Percentiles rank a stretch among this genome's conserved stretches.
phyloP scores from a whole-genome alignment of 352 stramenopile species.

The Pythium phragmitis region DNA sequence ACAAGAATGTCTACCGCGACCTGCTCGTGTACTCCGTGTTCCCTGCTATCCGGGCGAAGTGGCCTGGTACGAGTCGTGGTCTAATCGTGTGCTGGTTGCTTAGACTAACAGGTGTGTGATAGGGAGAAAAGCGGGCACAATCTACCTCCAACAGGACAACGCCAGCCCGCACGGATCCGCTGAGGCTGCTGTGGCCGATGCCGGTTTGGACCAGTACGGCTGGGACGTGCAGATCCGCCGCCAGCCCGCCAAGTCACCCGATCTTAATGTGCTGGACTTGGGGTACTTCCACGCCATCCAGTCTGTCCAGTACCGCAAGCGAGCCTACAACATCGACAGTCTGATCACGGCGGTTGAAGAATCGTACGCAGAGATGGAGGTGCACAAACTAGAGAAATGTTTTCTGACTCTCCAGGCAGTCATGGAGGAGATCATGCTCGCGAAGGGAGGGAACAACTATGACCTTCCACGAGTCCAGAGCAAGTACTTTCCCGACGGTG shows the following conservation, averaged over 20 bases:
- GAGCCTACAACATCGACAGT: conserved; percentile 1
- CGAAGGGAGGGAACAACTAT: conserved; percentile 25
- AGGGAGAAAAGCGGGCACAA: no score
- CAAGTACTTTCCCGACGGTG: conserved; percentile 10
- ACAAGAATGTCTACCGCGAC: conserved; percentile 13
- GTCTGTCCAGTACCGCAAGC: conserved; percentile 22
- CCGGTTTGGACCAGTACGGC: not conserved
- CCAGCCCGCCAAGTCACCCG: conserved; percentile 25
- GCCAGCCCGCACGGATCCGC: conserved; percentile 9
- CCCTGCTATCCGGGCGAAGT: conserved; percentile 7
- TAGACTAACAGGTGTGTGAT: no score
- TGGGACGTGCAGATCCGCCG: conserved; percentile 10
- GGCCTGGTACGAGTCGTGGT: conserved; percentile 7
- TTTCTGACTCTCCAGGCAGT: conserved; percentile 30
- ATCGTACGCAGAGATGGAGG: conserved; percentile 20
- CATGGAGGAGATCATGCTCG: conserved; percentile 26
- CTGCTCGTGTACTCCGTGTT: conserved; percentile 1
- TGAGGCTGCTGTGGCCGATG: not conserved
- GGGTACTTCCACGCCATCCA: conserved; percentile 28
- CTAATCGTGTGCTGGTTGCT: no score
- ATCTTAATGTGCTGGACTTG: conserved; percentile 30
- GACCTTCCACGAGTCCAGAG: conserved; percentile 13
- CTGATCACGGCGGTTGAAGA: conserved; percentile 22
- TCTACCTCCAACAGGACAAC: conserved; percentile 21
- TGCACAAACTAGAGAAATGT: conserved; percentile 22